Evolutionary conservation across 352 stramenopile genomes (phyloP).

Genomic region (Thalassiosira mediterranea): DNA sequence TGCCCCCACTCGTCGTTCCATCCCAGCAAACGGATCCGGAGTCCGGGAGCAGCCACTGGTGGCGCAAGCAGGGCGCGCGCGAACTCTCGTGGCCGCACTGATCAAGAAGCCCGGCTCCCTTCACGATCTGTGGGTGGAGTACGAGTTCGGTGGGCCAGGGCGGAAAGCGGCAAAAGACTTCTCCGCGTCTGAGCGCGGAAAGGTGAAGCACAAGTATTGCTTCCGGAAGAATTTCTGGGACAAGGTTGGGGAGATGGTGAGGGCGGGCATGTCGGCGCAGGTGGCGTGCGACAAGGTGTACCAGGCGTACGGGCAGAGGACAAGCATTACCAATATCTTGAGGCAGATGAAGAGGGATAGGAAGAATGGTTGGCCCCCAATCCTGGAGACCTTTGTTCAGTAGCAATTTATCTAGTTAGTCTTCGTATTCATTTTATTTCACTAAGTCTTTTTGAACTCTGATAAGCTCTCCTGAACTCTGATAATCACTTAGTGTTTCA

Average conservation of each 20-base stretch:
- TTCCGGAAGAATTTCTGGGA: conserved; percentile 29
- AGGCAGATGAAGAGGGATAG: not conserved
- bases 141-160: conserved; percentile 36
- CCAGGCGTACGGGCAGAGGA: no score
- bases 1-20: not conserved
- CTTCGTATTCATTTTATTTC: no score
- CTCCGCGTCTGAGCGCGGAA: conserved; percentile 32
- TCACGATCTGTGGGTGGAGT: conserved; percentile 51
- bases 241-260: conserved; percentile 17
- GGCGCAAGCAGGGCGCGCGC: not conserved
- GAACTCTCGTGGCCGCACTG: conserved; percentile 13
- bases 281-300: conserved; percentile 11
- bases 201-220: conserved; percentile 38
- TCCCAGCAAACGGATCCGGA: not conserved
- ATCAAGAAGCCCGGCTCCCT: conserved; percentile 28
- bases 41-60: not conserved
- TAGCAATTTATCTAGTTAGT: no score
- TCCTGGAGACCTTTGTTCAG: no score
- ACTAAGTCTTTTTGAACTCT: no score
- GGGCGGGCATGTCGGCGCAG: conserved; percentile 7
- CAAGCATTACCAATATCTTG: not conserved
- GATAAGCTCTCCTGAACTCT: no score
- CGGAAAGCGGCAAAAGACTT: conserved; percentile 49
- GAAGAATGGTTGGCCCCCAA: not conserved
- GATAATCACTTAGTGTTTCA: no score